Conservation (phyloP, 805 yeast species). For the Ogataea chonburiensis region DNA sequence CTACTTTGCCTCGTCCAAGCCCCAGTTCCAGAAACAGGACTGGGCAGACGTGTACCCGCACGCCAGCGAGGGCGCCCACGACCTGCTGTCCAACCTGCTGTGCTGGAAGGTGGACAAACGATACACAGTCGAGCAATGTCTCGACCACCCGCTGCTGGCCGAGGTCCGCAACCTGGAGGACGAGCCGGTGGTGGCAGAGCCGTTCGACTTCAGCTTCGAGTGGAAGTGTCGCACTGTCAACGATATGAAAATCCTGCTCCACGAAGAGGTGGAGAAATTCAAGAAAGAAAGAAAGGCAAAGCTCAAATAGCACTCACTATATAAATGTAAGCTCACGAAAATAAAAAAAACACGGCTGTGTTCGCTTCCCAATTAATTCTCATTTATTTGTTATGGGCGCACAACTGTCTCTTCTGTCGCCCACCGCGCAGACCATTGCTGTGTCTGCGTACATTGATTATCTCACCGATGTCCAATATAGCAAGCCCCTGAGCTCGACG, state of each 20-base stretch:
- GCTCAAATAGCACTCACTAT: constrained; percentile 9
- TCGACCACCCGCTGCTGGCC: constrained; percentile 55
- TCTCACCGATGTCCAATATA: constrained; percentile 70
- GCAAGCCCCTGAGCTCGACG: constrained; percentile 72
- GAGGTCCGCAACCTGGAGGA: constrained; percentile 52
- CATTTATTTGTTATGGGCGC: constrained; percentile 65
- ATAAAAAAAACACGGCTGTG: constrained; percentile 9
- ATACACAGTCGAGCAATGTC: constrained; percentile 51
- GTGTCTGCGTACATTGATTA: constrained; percentile 86
- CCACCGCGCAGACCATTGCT: constrained; percentile 89
- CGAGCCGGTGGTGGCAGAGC: constrained; percentile 51
- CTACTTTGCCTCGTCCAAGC: constrained; percentile 42
- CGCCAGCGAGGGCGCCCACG: constrained; percentile 51
- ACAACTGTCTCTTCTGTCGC: constrained; percentile 79
- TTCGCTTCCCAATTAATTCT: not conserved
- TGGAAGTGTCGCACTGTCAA: constrained; percentile 36
- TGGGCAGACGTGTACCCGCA: constrained; percentile 64
- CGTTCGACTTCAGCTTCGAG: constrained; percentile 73
- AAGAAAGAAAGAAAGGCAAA: constrained; percentile 33
- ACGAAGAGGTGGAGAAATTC: constrained; percentile 53
- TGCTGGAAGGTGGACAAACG: constrained; percentile 65
- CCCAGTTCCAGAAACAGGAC: constrained; percentile 39
- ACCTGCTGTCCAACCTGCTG: constrained; percentile 53
- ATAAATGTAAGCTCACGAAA: constrained; percentile 3
- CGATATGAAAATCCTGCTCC: constrained; percentile 48